These are phyloP conservation scores for Cutaneotrichosporon sp. DNA, from an alignment of 1,284 basidiomycete genomes.

Conservation along the genomic window DNA sequence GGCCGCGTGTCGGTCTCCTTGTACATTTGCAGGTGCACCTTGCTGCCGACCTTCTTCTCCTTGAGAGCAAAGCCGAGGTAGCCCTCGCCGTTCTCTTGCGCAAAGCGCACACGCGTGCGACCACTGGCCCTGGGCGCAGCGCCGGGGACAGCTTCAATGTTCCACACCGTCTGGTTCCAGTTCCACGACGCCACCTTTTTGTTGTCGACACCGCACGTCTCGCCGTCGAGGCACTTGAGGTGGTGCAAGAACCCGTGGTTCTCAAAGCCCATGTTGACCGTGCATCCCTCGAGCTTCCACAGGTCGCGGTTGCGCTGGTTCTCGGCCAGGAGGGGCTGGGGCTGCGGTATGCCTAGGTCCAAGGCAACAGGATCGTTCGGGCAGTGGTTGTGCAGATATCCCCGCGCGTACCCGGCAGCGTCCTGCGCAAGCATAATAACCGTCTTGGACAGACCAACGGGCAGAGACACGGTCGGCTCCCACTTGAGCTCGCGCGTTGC, in stretches of 20 bases:
- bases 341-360: not conserved
- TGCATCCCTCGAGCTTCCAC: conserved; percentile 38
- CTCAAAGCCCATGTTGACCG: conserved; percentile 41
- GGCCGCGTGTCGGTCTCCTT: conserved; percentile 15
- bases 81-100: conserved; percentile 37
- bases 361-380: not conserved
- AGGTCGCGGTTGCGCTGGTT: conserved; percentile 39
- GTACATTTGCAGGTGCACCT: conserved; percentile 30
- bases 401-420: conserved; percentile 25
- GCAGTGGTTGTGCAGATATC: conserved; percentile 33
- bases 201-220: conserved; percentile 30
- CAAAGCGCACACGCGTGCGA: conserved; percentile 25
- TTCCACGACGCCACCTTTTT: conserved; percentile 33
- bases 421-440: conserved; percentile 23
- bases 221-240: conserved; percentile 42
- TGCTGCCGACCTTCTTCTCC: conserved; percentile 10
- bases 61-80: conserved; percentile 30
- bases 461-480: conserved; percentile 22
- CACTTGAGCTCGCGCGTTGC: conserved; percentile 25
- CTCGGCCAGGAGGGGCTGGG: conserved; percentile 13
- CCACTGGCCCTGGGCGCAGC: conserved; percentile 13
- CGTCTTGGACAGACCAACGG: conserved; percentile 26
- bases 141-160: conserved; percentile 17
- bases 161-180: conserved; percentile 39
- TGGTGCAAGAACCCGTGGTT: conserved; percentile 40